Conservation (phyloP, 108 stramenopile genomes). For the Schizochytrium sp. region DNA sequence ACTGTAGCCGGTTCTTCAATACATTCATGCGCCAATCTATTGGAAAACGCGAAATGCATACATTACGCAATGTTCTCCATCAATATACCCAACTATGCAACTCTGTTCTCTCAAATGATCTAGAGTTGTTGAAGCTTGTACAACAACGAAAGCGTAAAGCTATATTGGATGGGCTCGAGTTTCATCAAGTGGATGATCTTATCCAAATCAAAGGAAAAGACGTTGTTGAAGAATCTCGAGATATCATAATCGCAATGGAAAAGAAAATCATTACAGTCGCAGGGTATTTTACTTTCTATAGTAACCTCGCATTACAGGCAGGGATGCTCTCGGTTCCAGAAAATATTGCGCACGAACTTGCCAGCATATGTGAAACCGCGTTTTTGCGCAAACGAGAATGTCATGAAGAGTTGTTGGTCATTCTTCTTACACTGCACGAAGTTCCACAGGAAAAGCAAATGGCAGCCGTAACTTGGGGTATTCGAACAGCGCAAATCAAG, state of each 20-base stretch:
- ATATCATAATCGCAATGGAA: conserved; percentile 59
- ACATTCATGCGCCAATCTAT: neutral
- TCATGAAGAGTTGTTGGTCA: conserved; percentile 40
- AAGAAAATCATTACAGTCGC: conserved; percentile 43
- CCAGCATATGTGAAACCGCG: neutral
- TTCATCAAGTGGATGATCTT: conserved; percentile 38
- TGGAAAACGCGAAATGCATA: neutral
- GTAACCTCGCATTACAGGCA: neutral
- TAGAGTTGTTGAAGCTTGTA: conserved; percentile 37
- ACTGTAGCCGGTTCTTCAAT: conserved; percentile 45
- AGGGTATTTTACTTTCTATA: conserved; percentile 22
- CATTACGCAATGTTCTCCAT: neutral
- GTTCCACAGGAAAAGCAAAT: conserved; percentile 20
- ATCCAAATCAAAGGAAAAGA: conserved; percentile 46
- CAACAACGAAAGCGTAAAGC: conserved; percentile 42
- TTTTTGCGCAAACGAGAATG: neutral
- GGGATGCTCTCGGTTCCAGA: neutral
- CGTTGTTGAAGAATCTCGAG: conserved; percentile 43
- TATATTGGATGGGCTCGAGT: neutral
- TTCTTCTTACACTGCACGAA: conserved; percentile 34
- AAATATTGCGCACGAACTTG: conserved; percentile 55
- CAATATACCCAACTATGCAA: conserved; percentile 11
- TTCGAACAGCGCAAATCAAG: conserved; percentile 48
- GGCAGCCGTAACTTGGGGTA: conserved; percentile 47
- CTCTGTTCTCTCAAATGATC: conserved; percentile 13